Percentiles rank a stretch among this genome's conserved stretches.
Conservation (phyloP, 208 protist genomes). For the Crithidia thermophila region DNA sequence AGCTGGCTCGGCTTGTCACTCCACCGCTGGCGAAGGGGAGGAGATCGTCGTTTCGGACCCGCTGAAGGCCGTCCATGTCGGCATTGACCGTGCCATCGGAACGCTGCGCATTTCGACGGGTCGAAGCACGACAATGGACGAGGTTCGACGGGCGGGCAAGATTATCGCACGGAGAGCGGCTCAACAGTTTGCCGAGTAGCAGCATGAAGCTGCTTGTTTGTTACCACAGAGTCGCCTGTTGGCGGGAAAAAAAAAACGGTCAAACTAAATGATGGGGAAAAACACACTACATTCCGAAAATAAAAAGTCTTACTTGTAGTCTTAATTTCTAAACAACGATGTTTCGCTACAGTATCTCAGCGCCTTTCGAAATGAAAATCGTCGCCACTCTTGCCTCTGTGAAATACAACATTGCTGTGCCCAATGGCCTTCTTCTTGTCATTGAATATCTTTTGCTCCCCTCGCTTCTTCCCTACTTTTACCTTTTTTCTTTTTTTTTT, state of each 20-base stretch:
- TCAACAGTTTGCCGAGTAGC: conserved; percentile 80
- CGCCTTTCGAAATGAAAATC: no score
- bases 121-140: conserved; percentile 58
- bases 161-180: conserved; percentile 73
- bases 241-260: neutral
- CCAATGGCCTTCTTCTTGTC: conserved; percentile 2
- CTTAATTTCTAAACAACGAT: no score
- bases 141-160: conserved; percentile 65
- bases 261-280: neutral
- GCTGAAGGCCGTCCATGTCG: conserved; percentile 66
- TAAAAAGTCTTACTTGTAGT: no score
- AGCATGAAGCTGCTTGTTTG: neutral
- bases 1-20: conserved; percentile 86
- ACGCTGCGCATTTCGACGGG: conserved; percentile 84
- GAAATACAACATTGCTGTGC: no score
- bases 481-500: conserved; percentile 11
- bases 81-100: conserved; percentile 61
- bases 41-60: conserved; percentile 65
- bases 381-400: conserved; percentile 7
- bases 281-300: no score
- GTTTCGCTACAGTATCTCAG: no score
- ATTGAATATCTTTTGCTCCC: neutral
- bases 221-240: neutral
- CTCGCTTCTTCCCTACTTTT: conserved; percentile 2
- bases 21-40: conserved; percentile 42